Percentiles rank a stretch among this genome's conserved stretches.
Evolutionary conservation across 1,139 yeast species (phyloP).

Genomic region (Pichia inconspicua): DNA sequence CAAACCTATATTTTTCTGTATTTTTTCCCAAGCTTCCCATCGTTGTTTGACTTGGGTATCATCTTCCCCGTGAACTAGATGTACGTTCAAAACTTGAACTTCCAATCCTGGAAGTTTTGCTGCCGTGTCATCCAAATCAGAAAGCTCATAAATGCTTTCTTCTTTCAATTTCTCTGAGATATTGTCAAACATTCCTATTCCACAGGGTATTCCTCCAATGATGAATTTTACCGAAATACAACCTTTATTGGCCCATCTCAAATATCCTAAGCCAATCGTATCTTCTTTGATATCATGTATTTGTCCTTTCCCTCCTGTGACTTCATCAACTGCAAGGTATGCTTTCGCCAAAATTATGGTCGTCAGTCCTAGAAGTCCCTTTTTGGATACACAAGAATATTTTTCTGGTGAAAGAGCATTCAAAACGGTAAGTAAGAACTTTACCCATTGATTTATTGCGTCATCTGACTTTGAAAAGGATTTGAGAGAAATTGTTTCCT

Average conservation of each 20-base stretch:
- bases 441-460: slow-evolving; percentile 34
- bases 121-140: slow-evolving; percentile 16
- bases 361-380: slow-evolving; percentile 43
- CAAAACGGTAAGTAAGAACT: slow-evolving; percentile 25
- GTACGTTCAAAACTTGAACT: slow-evolving; percentile 38
- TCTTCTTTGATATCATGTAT: slow-evolving; percentile 32
- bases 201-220: slow-evolving; percentile 21
- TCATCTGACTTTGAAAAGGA: slow-evolving; percentile 37
- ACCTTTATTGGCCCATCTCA: slow-evolving; percentile 57
- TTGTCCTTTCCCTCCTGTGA: slow-evolving; percentile 28
- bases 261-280: slow-evolving; percentile 47
- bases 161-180: too few relatives aligned
- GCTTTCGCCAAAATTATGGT: slow-evolving; percentile 33
- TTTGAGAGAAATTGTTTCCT: slow-evolving; percentile 45
- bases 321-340: not conserved
- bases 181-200: not conserved
- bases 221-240: slow-evolving; percentile 37
- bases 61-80: slow-evolving; percentile 66
- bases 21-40: slow-evolving; percentile 38
- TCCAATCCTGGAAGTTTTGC: slow-evolving; percentile 35
- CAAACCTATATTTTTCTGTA: slow-evolving; percentile 42
- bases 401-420: slow-evolving; percentile 21
- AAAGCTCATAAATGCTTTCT: slow-evolving; percentile 11
- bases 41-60: slow-evolving; percentile 35
- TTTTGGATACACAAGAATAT: slow-evolving; percentile 31